Percentiles rank a stretch among this genome's conserved stretches.
Evolutionary conservation across 192 early-diverging fungal genomes (phyloP).

Genomic region (Thoreauomyces humboldtii): DNA sequence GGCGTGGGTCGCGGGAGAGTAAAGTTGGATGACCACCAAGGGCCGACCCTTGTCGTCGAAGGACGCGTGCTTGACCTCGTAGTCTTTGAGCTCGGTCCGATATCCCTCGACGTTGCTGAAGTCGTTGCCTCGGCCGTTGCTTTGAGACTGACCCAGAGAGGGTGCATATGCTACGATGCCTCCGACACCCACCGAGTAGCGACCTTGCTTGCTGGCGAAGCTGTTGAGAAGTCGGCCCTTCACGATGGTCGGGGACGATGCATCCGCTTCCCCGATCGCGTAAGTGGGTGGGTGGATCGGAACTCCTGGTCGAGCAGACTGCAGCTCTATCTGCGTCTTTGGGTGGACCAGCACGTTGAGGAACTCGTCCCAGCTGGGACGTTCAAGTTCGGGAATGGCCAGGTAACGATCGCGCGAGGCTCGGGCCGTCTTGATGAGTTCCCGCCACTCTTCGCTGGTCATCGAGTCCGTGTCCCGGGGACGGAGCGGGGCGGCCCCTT

Average conservation of each 20-base stretch:
- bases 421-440: conserved; percentile 5
- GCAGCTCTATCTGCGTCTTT: neutral
- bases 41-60: conserved; percentile 11
- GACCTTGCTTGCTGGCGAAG: neutral
- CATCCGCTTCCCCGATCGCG: neutral
- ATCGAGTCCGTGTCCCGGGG: conserved; percentile 1
- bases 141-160: no score
- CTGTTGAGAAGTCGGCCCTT: conserved; percentile 15
- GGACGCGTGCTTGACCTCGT: conserved; percentile 3
- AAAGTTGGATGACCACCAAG: neutral
- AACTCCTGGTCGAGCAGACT: neutral
- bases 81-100: neutral
- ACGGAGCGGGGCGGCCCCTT: neutral
- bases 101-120: neutral
- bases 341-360: conserved; percentile 1
- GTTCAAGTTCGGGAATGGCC: no score
- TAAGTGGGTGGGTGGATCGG: conserved; percentile 18
- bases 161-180: conserved; percentile 15
- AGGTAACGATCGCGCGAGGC: neutral
- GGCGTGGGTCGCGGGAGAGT: no score
- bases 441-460: conserved; percentile 2
- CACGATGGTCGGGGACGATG: neutral
- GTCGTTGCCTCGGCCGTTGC: no score
- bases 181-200: conserved; percentile 1
- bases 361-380: neutral